Evolutionary conservation across 1,284 basidiomycete genomes (phyloP).

Genomic region (Malassezia furfur): DNA sequence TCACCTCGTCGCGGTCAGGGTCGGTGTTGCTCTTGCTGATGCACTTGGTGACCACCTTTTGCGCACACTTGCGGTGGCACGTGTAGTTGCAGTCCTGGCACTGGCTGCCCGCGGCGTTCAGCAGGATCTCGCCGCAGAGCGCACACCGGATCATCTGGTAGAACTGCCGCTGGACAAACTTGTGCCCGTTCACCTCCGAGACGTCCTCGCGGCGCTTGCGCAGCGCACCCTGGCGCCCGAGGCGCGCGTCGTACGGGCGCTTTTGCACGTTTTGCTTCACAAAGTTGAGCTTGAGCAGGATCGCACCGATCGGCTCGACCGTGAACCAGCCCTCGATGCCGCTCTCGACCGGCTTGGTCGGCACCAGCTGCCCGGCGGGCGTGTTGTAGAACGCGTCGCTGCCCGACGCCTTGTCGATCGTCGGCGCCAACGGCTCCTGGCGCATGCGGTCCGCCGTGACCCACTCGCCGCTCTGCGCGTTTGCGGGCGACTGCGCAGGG

Average conservation of each 20-base stretch:
- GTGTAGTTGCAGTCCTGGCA: conserved; percentile 99
- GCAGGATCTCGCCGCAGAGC: conserved; percentile 91
- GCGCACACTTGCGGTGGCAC: conserved; percentile 94
- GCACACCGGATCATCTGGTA: conserved; percentile 94
- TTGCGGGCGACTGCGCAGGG: conserved; percentile 45
- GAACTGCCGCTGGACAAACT: conserved; percentile 93
- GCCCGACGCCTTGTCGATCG: conserved; percentile 3
- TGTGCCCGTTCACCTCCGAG: conserved; percentile 98
- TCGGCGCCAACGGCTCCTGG: conserved; percentile 12
- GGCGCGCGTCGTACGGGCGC: conserved; percentile 72
- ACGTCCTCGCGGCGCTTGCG: conserved; percentile 96
- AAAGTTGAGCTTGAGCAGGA: conserved; percentile 50
- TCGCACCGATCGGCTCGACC: conserved; percentile 92
- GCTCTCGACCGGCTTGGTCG: conserved; percentile 51
- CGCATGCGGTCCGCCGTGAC: conserved; percentile 41
- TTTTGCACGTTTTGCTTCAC: conserved; percentile 61
- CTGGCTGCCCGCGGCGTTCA: conserved; percentile 94
- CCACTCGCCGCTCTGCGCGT: conserved; percentile 28
- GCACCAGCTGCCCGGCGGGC: conserved; percentile 31
- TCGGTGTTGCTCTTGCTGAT: conserved; percentile 92
- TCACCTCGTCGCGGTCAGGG: conserved; percentile 84
- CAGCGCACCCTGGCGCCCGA: conserved; percentile 94
- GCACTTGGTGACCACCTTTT: conserved; percentile 98
- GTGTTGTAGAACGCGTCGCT: conserved; percentile 24
- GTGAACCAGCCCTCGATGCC: conserved; percentile 96